phyloP scores from a whole-genome alignment of 2,329 filamentous ascomycete species.

The Verticillium tricorpus region DNA sequence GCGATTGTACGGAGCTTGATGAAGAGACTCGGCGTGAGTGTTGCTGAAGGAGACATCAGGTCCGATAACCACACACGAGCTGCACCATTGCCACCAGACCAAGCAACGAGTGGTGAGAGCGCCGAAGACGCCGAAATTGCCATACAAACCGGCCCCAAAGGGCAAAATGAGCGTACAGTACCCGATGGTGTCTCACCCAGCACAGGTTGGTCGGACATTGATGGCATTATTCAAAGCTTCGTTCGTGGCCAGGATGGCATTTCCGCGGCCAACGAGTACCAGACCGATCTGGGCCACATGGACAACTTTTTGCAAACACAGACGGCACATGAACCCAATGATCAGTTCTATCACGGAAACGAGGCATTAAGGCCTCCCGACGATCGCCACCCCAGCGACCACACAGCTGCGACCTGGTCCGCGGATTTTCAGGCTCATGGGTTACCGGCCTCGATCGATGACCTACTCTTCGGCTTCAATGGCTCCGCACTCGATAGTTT shows the following conservation, averaged over 20 bases:
- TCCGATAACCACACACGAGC: neutral
- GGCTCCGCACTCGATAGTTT: conserved; percentile 22
- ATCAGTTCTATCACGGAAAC: neutral
- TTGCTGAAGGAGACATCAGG: neutral
- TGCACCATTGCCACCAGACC: neutral
- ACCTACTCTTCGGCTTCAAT: conserved; percentile 26
- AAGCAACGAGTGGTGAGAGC: neutral
- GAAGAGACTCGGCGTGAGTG: conserved; percentile 33
- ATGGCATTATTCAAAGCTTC: conserved; percentile 31
- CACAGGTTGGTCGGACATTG: conserved; percentile 26
- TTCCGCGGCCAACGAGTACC: neutral
- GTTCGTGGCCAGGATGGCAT: conserved; percentile 15
- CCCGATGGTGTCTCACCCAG: conserved; percentile 3
- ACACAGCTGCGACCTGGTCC: conserved; percentile 1
- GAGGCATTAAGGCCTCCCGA: neutral
- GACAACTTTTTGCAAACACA: conserved; percentile 1
- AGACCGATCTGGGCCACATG: neutral
- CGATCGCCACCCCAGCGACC: neutral
- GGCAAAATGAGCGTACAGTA: neutral
- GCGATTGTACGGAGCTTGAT: conserved; percentile 40
- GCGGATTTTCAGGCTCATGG: neutral
- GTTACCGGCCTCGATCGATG: conserved; percentile 17
- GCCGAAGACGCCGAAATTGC: neutral
- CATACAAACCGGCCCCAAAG: neutral
- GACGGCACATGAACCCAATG: neutral